phyloP scores from a whole-genome alignment of 768 basidiomycete genomes.

The Tulasnella sp. region DNA sequence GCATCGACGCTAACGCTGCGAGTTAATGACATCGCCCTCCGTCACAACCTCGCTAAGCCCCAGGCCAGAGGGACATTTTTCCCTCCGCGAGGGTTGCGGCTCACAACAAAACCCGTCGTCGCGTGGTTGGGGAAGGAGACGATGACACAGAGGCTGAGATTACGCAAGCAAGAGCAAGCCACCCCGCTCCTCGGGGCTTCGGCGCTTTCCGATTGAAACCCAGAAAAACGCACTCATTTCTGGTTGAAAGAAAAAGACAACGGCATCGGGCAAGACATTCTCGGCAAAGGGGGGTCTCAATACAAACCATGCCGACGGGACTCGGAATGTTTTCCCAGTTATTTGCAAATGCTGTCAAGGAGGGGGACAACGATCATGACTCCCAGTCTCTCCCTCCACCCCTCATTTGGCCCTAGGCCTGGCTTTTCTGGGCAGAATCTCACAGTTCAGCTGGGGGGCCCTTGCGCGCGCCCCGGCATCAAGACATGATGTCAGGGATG shows the following conservation, averaged over 20 bases:
- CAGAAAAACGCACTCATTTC: too few species aligned
- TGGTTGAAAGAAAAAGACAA: not conserved
- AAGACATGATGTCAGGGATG: not conserved
- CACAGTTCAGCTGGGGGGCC: not conserved
- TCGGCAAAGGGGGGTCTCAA: not conserved
- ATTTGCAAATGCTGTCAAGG: not conserved
- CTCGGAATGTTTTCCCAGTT: not conserved
- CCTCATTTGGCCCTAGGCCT: not conserved
- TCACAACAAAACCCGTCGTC: not conserved
- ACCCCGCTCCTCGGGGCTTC: not conserved
- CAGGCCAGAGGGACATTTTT: not conserved
- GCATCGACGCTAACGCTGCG: slow-evolving; percentile 1
- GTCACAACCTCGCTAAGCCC: not conserved
- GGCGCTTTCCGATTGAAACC: too few species aligned
- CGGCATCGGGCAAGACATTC: slow-evolving; percentile 1
- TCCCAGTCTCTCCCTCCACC: not conserved
- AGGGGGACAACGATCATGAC: not conserved
- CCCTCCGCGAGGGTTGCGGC: not conserved
- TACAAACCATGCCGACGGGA: not conserved
- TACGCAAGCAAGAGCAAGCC: not conserved
- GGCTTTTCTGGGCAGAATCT: not conserved
- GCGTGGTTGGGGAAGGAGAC: not conserved
- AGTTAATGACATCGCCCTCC: not conserved
- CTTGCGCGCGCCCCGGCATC: not conserved
- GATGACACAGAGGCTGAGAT: not conserved